phyloP scores from a whole-genome alignment of 768 basidiomycete genomes.

The Amanita rubescens region DNA sequence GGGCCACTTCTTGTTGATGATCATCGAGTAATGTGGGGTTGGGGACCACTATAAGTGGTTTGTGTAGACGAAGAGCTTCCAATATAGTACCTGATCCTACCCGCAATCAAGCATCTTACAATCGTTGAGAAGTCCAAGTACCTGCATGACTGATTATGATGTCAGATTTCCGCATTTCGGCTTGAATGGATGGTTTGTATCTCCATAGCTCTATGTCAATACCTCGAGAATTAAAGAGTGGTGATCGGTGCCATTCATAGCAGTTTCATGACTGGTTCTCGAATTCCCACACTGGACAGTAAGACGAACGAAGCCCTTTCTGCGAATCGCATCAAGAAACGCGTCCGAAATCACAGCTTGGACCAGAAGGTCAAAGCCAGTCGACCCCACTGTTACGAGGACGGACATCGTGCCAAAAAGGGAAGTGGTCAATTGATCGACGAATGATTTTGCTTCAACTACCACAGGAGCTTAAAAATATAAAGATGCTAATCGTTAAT shows the following conservation, averaged over 20 bases:
- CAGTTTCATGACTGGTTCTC: not conserved
- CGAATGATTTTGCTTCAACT: not conserved
- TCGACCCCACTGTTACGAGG: slow-evolving; percentile 89
- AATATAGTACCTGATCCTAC: slow-evolving; percentile 92
- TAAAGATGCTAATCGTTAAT: too few relatives aligned
- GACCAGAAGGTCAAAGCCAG: slow-evolving; percentile 73
- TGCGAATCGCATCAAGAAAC: slow-evolving; percentile 48
- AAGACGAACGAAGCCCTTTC: slow-evolving; percentile 51
- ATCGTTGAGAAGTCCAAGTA: slow-evolving; percentile 24
- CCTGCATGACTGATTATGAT: slow-evolving; percentile 93
- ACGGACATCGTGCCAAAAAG: slow-evolving; percentile 29
- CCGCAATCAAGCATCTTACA: not conserved
- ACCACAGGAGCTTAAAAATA: not conserved
- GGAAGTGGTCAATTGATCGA: not conserved
- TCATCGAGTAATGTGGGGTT: slow-evolving; percentile 87
- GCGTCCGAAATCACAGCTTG: slow-evolving; percentile 45
- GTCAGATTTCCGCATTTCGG: slow-evolving; percentile 58
- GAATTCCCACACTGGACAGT: slow-evolving; percentile 79
- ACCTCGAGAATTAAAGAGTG: slow-evolving; percentile 19
- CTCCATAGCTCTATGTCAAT: slow-evolving; percentile 58
- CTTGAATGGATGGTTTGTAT: slow-evolving; percentile 68
- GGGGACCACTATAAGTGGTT: slow-evolving; percentile 80
- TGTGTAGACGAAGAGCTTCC: slow-evolving; percentile 69
- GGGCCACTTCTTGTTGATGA: slow-evolving; percentile 87
- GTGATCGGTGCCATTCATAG: not conserved